Evolutionary conservation across 2,329 filamentous ascomycete species (phyloP), one percentile per base, ranked within the genome.

Genomic region (Aspergillus candidus): DNA sequence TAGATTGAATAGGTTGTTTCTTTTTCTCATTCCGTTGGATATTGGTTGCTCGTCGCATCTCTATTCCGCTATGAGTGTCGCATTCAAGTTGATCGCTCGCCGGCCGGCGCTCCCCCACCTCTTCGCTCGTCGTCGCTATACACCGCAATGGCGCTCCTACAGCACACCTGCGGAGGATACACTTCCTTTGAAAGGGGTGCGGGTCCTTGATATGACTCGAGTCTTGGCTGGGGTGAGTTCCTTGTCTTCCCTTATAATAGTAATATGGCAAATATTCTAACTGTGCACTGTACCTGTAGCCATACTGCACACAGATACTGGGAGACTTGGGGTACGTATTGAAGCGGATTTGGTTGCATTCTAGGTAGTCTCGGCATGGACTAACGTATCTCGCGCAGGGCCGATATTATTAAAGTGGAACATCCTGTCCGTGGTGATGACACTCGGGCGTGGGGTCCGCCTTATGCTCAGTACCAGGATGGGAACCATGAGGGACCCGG

Each of bases 321-420:
- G 93, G 91, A 44, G 93, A 98, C 68, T 77, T 98, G 56, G 93
- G 93, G 91, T 95, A 80, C 66, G 81, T 56, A 13, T 32, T 38
- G 22, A 30, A 13, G 41, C 38, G 37, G 22, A 11, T 34, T 35
- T 11, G 11, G 10, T 17, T 43, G 11, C 7, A 32, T 27, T 2
- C 6, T 4, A n/a, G n/a, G n/a, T n/a, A 14, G 1, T 11, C 5
- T 27, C 40, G 13, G 35, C 14, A 17, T 12, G 14, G 31, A 47
- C 44, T 47, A 33, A 45, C 41, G 41, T 32, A 22, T 8, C 5
- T 14, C 31, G 33, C 52, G 46, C 56, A 94, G 89, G 52, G 93
- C 93, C 53, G 91, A 98, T 65, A 83, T 98, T 29, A 95, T 98
- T 70, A 98, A 98, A 69, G 80, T 98, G 49, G 93, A 98, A 68